A percentile compares a stretch with the other conserved stretches of the same genome.
Conservation (phyloP, 495 filamentous ascomycete genomes). For the Articulospora tetracladia region DNA sequence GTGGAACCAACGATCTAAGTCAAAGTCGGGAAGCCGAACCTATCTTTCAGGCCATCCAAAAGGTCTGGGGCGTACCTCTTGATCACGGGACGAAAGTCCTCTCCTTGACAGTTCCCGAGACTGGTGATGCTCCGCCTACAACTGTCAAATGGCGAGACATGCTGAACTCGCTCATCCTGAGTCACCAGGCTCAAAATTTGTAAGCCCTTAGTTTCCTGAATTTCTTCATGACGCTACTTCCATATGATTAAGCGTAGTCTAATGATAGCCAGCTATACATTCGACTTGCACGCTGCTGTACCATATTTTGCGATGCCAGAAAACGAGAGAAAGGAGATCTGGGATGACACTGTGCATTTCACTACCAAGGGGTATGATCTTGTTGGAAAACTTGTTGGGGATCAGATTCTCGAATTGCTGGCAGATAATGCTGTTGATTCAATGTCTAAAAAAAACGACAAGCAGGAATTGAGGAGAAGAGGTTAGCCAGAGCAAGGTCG, state of each 20-base stretch:
- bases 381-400: constrained; percentile 49
- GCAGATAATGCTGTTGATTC: not conserved
- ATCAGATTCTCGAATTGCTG: constrained; percentile 7
- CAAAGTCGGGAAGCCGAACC: not conserved
- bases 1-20: constrained; percentile 23
- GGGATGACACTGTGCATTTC: constrained; percentile 63
- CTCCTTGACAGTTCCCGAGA: constrained; percentile 57
- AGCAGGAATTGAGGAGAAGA: constrained; percentile 6
- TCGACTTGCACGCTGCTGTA: constrained; percentile 49
- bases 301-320: constrained; percentile 45
- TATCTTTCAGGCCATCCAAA: constrained; percentile 14
- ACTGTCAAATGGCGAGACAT: constrained; percentile 34
- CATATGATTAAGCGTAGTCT: not conserved
- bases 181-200: constrained; percentile 41
- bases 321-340: constrained; percentile 41
- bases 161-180: constrained; percentile 49
- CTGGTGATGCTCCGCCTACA: constrained; percentile 10
- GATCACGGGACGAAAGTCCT: constrained; percentile 47
- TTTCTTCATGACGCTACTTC: not conserved
- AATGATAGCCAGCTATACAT: constrained; percentile 32
- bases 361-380: constrained; percentile 56
- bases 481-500: not conserved
- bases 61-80: constrained; percentile 18
- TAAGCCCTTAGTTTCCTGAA: constrained; percentile 5
- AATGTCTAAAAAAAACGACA: not conserved